These are phyloP conservation scores for Rhynchospora breviuscula DNA, from an alignment of 176 grass and related monocot genomes.

Conservation along the genomic window DNA sequence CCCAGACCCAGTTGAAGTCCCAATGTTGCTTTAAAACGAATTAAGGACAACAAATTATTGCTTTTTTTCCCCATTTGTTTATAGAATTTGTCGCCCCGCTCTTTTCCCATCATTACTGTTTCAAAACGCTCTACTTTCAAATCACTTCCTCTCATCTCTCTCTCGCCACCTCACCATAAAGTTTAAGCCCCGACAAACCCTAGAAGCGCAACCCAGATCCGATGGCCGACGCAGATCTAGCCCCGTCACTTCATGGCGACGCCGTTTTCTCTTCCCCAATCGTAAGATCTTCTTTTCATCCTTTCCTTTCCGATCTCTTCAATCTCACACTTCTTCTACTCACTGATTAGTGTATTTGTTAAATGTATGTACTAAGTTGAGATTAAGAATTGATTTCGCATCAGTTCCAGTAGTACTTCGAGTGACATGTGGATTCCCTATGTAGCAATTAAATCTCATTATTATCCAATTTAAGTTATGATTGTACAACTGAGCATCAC, in stretches of 20 bases:
- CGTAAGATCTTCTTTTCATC: not conserved
- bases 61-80: not conserved
- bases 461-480: not conserved
- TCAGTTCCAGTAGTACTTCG: not conserved
- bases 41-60: not conserved
- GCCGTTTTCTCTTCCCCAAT: not conserved
- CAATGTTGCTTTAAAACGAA: not conserved
- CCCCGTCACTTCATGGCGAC: slow-evolving; percentile 22
- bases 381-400: not conserved
- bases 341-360: not conserved
- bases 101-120: slow-evolving; percentile 5
- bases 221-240: slow-evolving; percentile 55
- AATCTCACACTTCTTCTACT: not conserved
- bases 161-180: not conserved
- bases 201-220: slow-evolving; percentile 26
- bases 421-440: not conserved
- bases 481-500: not conserved
- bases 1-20: no score
- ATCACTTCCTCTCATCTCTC: not conserved
- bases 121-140: slow-evolving; percentile 26
- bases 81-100: slow-evolving; percentile 14
- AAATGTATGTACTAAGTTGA: not conserved
- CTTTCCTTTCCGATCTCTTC: not conserved
- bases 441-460: not conserved
- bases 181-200: slow-evolving; percentile 26